Evolutionary conservation across 2,329 filamentous ascomycete species (phyloP), one percentile per base, ranked within the genome.

Genomic region (Nannizziopsis arthrosporioides): DNA sequence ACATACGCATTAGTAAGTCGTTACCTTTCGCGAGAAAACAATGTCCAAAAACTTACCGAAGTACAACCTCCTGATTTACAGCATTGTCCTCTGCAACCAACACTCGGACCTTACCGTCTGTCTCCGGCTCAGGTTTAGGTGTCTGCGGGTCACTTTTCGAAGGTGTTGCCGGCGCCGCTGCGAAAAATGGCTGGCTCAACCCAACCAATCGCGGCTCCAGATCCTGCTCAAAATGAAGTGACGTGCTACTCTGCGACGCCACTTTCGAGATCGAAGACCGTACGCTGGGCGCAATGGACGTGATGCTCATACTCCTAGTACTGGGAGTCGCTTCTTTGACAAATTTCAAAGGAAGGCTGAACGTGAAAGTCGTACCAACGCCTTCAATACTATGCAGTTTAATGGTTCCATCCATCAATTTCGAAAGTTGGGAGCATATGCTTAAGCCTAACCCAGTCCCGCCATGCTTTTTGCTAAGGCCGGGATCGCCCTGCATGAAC

Each of bases 71-170:
- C 60, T 92, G 85, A 58, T 94, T 95, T 69, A 94, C 93, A 2
- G 82, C 78, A 56, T 95, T 94, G 68, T 96, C 90, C 60, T 96
- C 89, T 0, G 89, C 90, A 50, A 95, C 90, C 64, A 88, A 94
- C 27, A 95, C 82, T 31, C 85, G 81, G 17, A 95, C 72, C 49
- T 93, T 74, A 36, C 87, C 34, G 6, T 43, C 34, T 12, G 17
- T 17, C 11, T 36, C 31, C 32, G 5, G 3, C n/a, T 32, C 17
- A 17, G 12, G 11, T 27, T 17, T n/a, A 42, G 4, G 18, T 2
- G 22, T 30, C 11, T 79, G 49, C 84, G 80, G 6, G 84, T 79
- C 5, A 94, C 76, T 48, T 75, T 73, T 14, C 81, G 81, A 3
- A 94, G 73, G 18, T 80, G 67, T 50, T 75, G 74, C 3, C 73